Evolutionary conservation across 371 early-diverging fungal species (phyloP).

Genomic region (Mortierella sp.): DNA sequence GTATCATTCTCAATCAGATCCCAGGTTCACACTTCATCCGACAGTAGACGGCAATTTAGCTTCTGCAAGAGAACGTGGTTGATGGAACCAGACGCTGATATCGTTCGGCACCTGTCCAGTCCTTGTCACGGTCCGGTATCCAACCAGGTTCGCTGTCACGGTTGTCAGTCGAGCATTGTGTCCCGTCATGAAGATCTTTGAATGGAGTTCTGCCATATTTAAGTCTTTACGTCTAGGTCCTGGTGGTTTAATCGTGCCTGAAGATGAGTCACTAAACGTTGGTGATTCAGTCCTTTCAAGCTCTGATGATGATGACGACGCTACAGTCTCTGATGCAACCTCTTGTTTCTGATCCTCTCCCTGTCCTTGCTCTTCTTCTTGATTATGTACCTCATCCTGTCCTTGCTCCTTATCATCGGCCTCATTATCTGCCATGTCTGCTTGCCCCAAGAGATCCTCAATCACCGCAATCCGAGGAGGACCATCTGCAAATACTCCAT

Average conservation of each 20-base stretch:
- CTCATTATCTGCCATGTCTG: background rate
- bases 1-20: too few relatives aligned
- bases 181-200: slow-evolving; percentile 38
- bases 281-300: too few relatives aligned
- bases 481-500: slow-evolving; percentile 32
- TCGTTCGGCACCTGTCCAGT: slow-evolving; percentile 24
- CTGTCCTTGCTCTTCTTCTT: too few relatives aligned
- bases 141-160: slow-evolving; percentile 40
- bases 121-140: slow-evolving; percentile 38
- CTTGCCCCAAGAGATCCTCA: slow-evolving; percentile 22
- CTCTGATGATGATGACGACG: too few relatives aligned
- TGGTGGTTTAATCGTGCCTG: too few relatives aligned
- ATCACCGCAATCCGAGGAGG: slow-evolving; percentile 44
- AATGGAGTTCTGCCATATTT: slow-evolving; percentile 42
- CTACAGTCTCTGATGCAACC: too few relatives aligned
- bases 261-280: too few relatives aligned
- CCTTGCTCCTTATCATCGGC: background rate
- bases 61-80: slow-evolving; percentile 44
- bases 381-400: too few relatives aligned
- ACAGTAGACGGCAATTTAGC: slow-evolving; percentile 22
- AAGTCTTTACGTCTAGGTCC: slow-evolving; percentile 26
- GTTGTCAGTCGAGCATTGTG: slow-evolving; percentile 29
- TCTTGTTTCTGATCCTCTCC: too few relatives aligned
- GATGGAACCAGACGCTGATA: slow-evolving; percentile 46
- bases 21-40: too few relatives aligned